Conservation (phyloP, 2,329 filamentous ascomycete genomes). For the Albifimbria verrucaria region DNA sequence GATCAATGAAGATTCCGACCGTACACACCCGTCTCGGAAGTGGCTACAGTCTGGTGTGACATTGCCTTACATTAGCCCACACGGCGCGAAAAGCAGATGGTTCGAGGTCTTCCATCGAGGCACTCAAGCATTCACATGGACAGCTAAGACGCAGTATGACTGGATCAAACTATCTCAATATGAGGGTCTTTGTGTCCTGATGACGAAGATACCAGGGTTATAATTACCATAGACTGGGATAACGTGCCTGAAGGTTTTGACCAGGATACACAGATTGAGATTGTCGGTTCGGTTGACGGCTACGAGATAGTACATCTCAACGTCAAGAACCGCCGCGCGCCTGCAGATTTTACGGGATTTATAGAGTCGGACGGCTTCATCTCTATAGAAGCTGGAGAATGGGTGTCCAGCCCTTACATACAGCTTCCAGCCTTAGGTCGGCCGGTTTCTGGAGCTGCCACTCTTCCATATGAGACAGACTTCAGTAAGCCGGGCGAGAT, state of each 20-base stretch:
- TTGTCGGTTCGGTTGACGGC: constrained; percentile 32
- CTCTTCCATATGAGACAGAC: constrained; percentile 11
- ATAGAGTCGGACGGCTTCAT: constrained; percentile 30
- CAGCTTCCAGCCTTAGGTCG: constrained; percentile 27
- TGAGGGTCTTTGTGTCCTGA: constrained; percentile 19
- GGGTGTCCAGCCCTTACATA: constrained; percentile 18
- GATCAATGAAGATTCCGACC: constrained; percentile 52
- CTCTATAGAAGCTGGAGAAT: constrained; percentile 29
- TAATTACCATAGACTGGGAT: constrained; percentile 24
- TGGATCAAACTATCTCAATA: constrained; percentile 24
- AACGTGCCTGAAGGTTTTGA: constrained; percentile 35
- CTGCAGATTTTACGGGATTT: constrained; percentile 30
- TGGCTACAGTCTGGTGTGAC: constrained; percentile 27
- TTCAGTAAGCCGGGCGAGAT: constrained; percentile 12
- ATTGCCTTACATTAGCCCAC: constrained; percentile 24
- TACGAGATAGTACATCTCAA: constrained; percentile 31
- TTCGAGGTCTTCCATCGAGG: constrained; percentile 29
- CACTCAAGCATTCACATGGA: constrained; percentile 20
- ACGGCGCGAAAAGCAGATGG: constrained; percentile 21
- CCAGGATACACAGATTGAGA: constrained; percentile 35
- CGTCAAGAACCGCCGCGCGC: constrained; percentile 17
- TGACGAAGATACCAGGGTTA: constrained; percentile 21
- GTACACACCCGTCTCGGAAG: constrained; percentile 36
- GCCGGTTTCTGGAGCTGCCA: constrained; percentile 16
- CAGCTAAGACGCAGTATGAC: constrained; percentile 22